Percentiles rank a stretch among this genome's conserved stretches.
Evolutionary conservation across 257 asterid species (phyloP).

Genomic region (Petunia axillaris): DNA sequence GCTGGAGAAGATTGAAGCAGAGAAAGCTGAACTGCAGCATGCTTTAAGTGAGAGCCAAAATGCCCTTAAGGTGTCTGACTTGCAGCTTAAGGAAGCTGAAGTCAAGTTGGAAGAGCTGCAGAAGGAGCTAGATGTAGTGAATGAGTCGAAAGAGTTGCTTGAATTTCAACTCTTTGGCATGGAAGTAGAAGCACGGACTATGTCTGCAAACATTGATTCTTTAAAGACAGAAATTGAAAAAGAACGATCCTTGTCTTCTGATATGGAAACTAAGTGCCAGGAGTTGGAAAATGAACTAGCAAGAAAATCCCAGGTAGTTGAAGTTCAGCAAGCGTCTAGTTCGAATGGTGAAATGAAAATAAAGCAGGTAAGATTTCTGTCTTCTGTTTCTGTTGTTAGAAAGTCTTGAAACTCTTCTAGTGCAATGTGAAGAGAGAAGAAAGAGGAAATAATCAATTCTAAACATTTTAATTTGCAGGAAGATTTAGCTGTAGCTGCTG

Average conservation of each 20-base stretch:
- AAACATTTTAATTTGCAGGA: slow-evolving; percentile 46
- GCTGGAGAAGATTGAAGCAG: slow-evolving; percentile 52
- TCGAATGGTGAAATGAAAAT: slow-evolving; percentile 49
- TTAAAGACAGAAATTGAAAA: slow-evolving; percentile 45
- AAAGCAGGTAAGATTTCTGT: slow-evolving; percentile 55
- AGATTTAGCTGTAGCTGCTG: slow-evolving; percentile 71
- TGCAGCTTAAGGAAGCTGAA: slow-evolving; percentile 45
- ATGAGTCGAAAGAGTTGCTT: slow-evolving; percentile 55
- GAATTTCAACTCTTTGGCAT: slow-evolving; percentile 53
- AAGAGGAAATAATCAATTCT: neutral
- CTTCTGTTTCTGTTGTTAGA: neutral
- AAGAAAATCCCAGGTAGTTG: slow-evolving; percentile 46
- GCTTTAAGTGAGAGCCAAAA: slow-evolving; percentile 46
- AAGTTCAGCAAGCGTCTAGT: slow-evolving; percentile 44
- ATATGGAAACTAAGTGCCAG: slow-evolving; percentile 46
- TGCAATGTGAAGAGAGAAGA: neutral
- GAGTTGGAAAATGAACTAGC: slow-evolving; percentile 57
- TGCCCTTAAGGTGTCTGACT: slow-evolving; percentile 42
- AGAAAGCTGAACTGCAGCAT: slow-evolving; percentile 49
- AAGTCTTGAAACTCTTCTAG: neutral
- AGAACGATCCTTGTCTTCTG: slow-evolving; percentile 46
- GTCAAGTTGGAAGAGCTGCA: slow-evolving; percentile 46
- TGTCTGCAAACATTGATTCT: slow-evolving; percentile 45
- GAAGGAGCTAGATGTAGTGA: slow-evolving; percentile 45
- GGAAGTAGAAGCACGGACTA: slow-evolving; percentile 64